Base-by-base conservation (phyloP, 345 rosid genomes). In the Rhodamnia rubescens region DNA sequence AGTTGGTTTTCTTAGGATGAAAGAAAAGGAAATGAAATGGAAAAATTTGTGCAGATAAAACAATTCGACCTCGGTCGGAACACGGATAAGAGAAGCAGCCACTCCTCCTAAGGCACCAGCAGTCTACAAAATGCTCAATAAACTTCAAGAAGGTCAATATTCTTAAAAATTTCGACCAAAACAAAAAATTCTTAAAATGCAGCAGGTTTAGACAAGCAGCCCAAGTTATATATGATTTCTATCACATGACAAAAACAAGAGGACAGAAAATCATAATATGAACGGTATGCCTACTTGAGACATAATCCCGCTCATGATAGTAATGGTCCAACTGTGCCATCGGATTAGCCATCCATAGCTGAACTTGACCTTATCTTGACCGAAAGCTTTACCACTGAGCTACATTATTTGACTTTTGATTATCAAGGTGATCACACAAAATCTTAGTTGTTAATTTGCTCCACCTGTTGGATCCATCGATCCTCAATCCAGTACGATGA, bases 41-140 rank as follows among this genome's bases (percentile, higher is more conserved):
- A 69, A 69, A 18, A 64, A 64, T 7, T 69, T 18, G 47, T 18
- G 26, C 0, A 4, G 53, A 21, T 12, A 40, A 42, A 49, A 57
- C 55, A 61, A 52, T 22, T 86, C 75, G 85, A 96, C 99, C 95
- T 97, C 99, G 5, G 99, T 97, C 61, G 99, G 99, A 75, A 97
- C 98, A 89, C 98, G 97, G 55, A 97, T 92, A 44, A 97, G 89
- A 85, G 99, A 96, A 88, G 99, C 98, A 86, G 98, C 97, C 89
- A 94, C 59, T 85, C 99, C 99, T 83, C 99, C 99, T 42, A 96
- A 86, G 59, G 98, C 99, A 84, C 99, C 99, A 12, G 99, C 99
- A 54, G 95, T 93, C 99, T 97, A 88, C 86, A 89, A 32, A 85
- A 88, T 36, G 80, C 26, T 69, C 80, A 69, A 36, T 20, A 69